phyloP scores from a whole-genome alignment of 306 rosid genomes.

The Prosopis cineraria region DNA sequence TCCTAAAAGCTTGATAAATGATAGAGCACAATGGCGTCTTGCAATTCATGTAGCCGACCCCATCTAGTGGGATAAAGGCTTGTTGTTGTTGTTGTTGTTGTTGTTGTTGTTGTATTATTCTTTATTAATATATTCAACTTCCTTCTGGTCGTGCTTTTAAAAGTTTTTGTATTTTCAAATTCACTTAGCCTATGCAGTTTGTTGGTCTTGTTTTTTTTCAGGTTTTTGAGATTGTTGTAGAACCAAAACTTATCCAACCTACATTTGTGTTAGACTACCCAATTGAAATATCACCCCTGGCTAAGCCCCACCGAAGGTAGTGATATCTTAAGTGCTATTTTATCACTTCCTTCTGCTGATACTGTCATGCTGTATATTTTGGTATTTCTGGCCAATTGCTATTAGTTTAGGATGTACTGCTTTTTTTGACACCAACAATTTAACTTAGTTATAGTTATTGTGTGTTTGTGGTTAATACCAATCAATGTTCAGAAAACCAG shows the following conservation, averaged over 20 bases:
- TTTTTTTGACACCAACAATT: constrained; percentile 9
- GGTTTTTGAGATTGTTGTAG: constrained; percentile 89
- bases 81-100: too few species aligned
- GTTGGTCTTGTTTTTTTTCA: constrained; percentile 37
- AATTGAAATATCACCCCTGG: constrained; percentile 92
- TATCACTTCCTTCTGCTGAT: constrained; percentile 12
- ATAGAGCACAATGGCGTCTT: too few species aligned
- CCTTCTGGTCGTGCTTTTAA: constrained; percentile 7
- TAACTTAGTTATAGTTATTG: constrained; percentile 28
- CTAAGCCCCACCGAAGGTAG: constrained; percentile 96
- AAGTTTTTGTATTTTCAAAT: constrained; percentile 22
- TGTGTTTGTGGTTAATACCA: not conserved
- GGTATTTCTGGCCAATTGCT: constrained; percentile 15
- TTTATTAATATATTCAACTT: constrained; percentile 1
- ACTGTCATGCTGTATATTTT: constrained; percentile 14
- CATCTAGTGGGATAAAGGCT: too few species aligned
- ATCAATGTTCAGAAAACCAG: not conserved
- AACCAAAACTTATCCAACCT: constrained; percentile 93
- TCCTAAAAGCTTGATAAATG: too few species aligned
- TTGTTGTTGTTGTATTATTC: constrained; percentile 21
- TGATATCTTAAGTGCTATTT: constrained; percentile 5
- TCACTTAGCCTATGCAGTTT: constrained; percentile 33
- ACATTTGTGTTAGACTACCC: constrained; percentile 98
- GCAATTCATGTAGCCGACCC: too few species aligned
- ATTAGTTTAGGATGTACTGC: not conserved